Percentiles rank a stretch among this genome's conserved stretches.
Conservation (phyloP, 2,329 filamentous ascomycete species). For the Xylariaceae sp. region DNA sequence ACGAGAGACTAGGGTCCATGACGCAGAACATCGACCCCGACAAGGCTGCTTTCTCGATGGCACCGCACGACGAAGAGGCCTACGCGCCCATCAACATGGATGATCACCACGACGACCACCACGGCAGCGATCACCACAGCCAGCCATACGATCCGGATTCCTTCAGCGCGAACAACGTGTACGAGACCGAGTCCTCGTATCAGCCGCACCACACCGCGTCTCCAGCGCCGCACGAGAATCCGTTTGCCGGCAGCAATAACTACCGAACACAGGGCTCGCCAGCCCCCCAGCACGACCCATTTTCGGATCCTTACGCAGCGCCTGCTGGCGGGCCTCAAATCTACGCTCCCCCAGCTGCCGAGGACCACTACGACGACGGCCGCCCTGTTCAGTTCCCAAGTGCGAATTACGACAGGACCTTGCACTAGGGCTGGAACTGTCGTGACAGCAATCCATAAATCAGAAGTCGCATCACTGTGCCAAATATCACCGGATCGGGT, state of each 20-base stretch:
- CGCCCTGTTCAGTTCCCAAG: slow-evolving; percentile 54
- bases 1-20: slow-evolving; percentile 45
- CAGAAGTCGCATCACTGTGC: too few relatives aligned
- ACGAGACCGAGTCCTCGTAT: slow-evolving; percentile 53
- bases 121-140: slow-evolving; percentile 35
- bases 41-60: slow-evolving; percentile 67
- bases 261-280: slow-evolving; percentile 40
- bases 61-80: slow-evolving; percentile 63
- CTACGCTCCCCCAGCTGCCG: slow-evolving; percentile 41
- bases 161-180: slow-evolving; percentile 37
- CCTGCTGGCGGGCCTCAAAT: slow-evolving; percentile 26
- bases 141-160: slow-evolving; percentile 33
- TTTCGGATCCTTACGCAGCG: slow-evolving; percentile 28
- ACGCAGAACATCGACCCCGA: slow-evolving; percentile 61
- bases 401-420: slow-evolving; percentile 55
- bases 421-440: slow-evolving; percentile 27
- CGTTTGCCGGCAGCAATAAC: slow-evolving; percentile 39
- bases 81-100: slow-evolving; percentile 61
- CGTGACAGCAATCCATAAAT: too few relatives aligned
- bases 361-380: slow-evolving; percentile 43
- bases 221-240: slow-evolving; percentile 31
- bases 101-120: slow-evolving; percentile 47
- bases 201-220: slow-evolving; percentile 35
- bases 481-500: too few relatives aligned
- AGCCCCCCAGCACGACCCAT: slow-evolving; percentile 29